Evolutionary conservation across 2,329 filamentous ascomycete species (phyloP).

Genomic region (Trichophyton benhamiae): DNA sequence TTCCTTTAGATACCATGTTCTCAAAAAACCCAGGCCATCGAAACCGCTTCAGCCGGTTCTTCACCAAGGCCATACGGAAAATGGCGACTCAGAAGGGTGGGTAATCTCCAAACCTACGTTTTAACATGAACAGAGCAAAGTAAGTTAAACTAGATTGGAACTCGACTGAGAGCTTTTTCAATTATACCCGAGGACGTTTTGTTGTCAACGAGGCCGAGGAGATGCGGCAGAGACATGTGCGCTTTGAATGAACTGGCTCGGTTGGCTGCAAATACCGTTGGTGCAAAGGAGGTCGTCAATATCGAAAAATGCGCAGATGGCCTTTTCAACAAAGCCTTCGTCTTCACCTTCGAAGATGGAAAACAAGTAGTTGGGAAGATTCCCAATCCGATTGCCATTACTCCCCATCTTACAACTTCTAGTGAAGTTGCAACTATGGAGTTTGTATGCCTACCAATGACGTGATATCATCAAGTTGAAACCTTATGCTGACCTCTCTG

Average conservation of each 20-base stretch:
- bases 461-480: neutral
- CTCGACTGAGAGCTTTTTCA: conserved; percentile 13
- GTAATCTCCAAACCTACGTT: neutral
- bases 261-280: conserved; percentile 20
- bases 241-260: conserved; percentile 22
- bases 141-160: conserved; percentile 17
- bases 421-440: conserved; percentile 20
- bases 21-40: neutral
- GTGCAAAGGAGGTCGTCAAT: conserved; percentile 20
- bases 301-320: conserved; percentile 26
- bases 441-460: conserved; percentile 11
- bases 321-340: conserved; percentile 25
- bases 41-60: neutral
- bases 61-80: neutral
- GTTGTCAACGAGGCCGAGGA: conserved; percentile 3
- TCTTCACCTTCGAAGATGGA: conserved; percentile 24
- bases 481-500: neutral
- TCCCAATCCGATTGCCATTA: conserved; percentile 21
- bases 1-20: neutral
- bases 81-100: neutral
- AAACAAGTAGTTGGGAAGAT: conserved; percentile 20
- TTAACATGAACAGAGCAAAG: neutral
- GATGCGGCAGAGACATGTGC: conserved; percentile 3
- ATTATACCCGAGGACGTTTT: conserved; percentile 8
- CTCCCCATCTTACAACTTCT: conserved; percentile 10